Evolutionary conservation across 306 rosid species (phyloP).

Genomic region (Casuarina glauca): DNA sequence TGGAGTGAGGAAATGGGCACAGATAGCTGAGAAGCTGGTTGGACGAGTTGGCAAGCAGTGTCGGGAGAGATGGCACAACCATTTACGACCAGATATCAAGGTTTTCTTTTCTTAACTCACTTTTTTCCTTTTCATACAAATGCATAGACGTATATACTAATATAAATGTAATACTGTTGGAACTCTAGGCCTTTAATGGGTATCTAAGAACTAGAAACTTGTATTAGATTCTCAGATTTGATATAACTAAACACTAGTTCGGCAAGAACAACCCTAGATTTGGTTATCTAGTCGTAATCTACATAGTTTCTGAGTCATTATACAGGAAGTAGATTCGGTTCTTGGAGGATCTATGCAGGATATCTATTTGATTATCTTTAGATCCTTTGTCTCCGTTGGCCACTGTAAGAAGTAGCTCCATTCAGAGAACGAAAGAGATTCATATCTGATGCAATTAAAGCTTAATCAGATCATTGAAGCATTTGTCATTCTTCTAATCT

Average conservation of each 20-base stretch:
- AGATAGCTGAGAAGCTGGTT: conserved; percentile 67
- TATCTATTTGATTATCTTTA: neutral
- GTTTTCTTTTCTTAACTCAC: conserved; percentile 29
- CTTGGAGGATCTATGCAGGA: conserved; percentile 5
- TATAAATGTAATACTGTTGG: neutral
- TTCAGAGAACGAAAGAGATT: neutral
- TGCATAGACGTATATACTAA: too few species aligned
- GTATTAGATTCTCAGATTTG: neutral
- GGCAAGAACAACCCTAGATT: conserved; percentile 5
- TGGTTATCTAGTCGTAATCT: neutral
- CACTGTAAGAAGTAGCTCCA: neutral
- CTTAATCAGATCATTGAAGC: neutral
- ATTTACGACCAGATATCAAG: conserved; percentile 92
- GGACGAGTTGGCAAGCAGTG: conserved; percentile 96
- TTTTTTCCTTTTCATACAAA: neutral
- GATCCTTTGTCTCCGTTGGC: neutral
- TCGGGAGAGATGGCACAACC: conserved; percentile 96
- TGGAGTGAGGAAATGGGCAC: conserved; percentile 88
- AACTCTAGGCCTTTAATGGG: neutral
- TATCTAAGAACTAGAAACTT: neutral
- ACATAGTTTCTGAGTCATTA: neutral
- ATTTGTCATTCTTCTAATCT: neutral
- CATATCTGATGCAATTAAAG: neutral
- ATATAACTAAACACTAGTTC: neutral
- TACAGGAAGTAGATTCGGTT: neutral